phyloP scores from a whole-genome alignment of 148 eudicot species.

The Vaccinium darrowii region DNA sequence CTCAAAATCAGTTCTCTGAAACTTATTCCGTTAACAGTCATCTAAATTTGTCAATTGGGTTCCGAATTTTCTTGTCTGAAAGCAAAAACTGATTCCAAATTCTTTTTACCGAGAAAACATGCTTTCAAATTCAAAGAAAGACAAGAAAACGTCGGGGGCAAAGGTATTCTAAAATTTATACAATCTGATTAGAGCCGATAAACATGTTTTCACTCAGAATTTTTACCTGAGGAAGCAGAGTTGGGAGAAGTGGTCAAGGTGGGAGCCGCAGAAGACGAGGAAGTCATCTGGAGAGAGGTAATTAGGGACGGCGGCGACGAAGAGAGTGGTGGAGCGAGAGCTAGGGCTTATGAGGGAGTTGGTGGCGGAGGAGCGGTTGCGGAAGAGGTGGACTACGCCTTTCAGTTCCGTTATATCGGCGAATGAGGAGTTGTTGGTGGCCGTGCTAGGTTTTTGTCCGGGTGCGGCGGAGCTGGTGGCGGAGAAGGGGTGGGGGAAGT shows the following conservation, averaged over 20 bases:
- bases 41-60: not conserved
- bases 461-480: constrained; percentile 30
- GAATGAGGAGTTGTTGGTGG: not conserved
- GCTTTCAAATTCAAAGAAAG: too few relatives aligned
- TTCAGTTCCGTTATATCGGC: constrained; percentile 45
- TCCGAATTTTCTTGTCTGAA: not conserved
- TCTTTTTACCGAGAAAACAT: too few relatives aligned
- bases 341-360: constrained; percentile 33
- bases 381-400: constrained; percentile 72
- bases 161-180: too few relatives aligned
- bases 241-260: constrained; percentile 40
- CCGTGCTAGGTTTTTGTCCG: constrained; percentile 23
- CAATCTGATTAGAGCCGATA: too few relatives aligned
- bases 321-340: constrained; percentile 46
- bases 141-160: too few relatives aligned
- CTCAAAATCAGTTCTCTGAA: not conserved
- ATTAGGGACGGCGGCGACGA: constrained; percentile 81
- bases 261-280: constrained; percentile 57
- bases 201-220: not conserved
- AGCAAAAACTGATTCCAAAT: not conserved
- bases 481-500: constrained; percentile 46
- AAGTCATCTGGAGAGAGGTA: constrained; percentile 75
- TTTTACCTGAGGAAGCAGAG: constrained; percentile 66
- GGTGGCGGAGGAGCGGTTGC: constrained; percentile 37
- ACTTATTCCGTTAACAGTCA: not conserved